Evolutionary conservation across 129 eudicot genomes (phyloP).

Genomic region (Daucus carota): DH1_v3.0 NC_030386.2:23722501-23723000

Average conservation of each 20-base stretch:
- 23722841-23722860: neutral
- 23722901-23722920: neutral
- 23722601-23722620: slow-evolving; percentile 22
- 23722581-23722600: neutral
- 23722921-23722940: neutral
- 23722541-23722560: neutral
- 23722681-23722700: slow-evolving; percentile 66
- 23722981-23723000: neutral
- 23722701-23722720: slow-evolving; percentile 68
- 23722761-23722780: slow-evolving; percentile 10
- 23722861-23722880: neutral
- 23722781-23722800: neutral
- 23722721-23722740: slow-evolving; percentile 54
- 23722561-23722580: neutral
- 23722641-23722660: slow-evolving; percentile 70
- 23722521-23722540: neutral
- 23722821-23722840: neutral
- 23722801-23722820: neutral
- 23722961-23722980: neutral
- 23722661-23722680: slow-evolving; percentile 55
- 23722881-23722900: neutral
- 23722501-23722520: neutral
- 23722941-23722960: neutral
- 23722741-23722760: slow-evolving; percentile 95
- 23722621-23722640: slow-evolving; percentile 35